Conservation (phyloP, 139 green algal genomes). For the Tetraselmis chui region DNA sequence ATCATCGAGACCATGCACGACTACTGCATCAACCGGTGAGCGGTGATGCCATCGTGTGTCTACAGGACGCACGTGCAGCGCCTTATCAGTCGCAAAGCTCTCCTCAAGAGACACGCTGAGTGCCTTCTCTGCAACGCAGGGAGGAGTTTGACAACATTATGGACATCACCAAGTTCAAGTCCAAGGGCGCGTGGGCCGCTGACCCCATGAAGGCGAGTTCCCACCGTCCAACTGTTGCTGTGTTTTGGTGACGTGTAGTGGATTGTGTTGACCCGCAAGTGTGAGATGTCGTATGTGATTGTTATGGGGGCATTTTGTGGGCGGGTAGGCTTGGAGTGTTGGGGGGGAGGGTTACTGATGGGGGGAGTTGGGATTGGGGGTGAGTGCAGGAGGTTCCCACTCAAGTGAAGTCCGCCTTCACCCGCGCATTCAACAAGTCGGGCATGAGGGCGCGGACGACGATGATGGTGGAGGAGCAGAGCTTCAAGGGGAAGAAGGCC, state of each 20-base stretch:
- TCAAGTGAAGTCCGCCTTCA: slow-evolving; percentile 72
- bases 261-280: too few species aligned
- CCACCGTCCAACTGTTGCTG: too few species aligned
- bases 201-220: slow-evolving; percentile 59
- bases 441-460: slow-evolving; percentile 26
- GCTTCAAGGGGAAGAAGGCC: slow-evolving; percentile 1
- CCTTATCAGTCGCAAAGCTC: too few species aligned
- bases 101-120: too few species aligned
- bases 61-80: too few species aligned
- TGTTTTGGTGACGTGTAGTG: slow-evolving; percentile 49
- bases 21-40: slow-evolving; percentile 45
- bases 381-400: background rate
- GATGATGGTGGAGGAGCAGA: slow-evolving; percentile 21
- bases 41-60: too few species aligned
- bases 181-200: slow-evolving; percentile 50
- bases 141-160: slow-evolving; percentile 56
- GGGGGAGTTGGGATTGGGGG: background rate
- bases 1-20: slow-evolving; percentile 48
- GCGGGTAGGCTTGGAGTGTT: background rate
- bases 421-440: slow-evolving; percentile 60
- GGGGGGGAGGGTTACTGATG: background rate
- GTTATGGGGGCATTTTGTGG: too few species aligned
- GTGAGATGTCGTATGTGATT: too few species aligned
- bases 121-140: slow-evolving; percentile 5
- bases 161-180: slow-evolving; percentile 87